A percentile compares a stretch with the other conserved stretches of the same genome.
phyloP scores from a whole-genome alignment of 257 asterid genomes.

The Fraxinus pennsylvanica region DNA sequence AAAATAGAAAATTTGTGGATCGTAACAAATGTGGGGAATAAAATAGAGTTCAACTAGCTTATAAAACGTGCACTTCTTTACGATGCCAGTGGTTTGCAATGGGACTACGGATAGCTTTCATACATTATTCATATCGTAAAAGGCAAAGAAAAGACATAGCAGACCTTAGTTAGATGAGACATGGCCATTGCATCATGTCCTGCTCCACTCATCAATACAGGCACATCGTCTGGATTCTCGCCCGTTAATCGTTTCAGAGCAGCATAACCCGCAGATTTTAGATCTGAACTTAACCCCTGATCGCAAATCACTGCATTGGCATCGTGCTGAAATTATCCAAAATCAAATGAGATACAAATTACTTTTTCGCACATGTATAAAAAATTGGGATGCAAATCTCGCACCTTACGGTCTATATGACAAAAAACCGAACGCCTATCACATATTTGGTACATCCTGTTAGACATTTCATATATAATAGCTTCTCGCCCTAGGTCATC shows the following conservation, averaged over 20 bases:
- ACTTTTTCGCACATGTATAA: constrained; percentile 7
- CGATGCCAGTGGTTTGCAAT: no score
- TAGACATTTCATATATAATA: constrained; percentile 70
- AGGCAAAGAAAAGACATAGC: constrained; percentile 19
- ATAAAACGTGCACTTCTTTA: background rate
- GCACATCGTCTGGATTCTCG: constrained; percentile 59
- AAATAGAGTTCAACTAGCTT: no score
- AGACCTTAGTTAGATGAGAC: constrained; percentile 86
- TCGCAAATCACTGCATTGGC: constrained; percentile 84
- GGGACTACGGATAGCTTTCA: no score
- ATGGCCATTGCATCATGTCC: constrained; percentile 99
- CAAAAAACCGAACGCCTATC: constrained; percentile 79
- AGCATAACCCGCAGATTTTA: constrained; percentile 64
- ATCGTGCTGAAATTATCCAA: constrained; percentile 67
- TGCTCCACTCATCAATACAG: constrained; percentile 95
- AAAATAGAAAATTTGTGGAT: no score
- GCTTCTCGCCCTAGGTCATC: constrained; percentile 92
- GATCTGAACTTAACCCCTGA: constrained; percentile 62
- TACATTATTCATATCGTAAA: no score
- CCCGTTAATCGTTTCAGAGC: constrained; percentile 59
- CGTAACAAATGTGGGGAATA: no score
- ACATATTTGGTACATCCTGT: constrained; percentile 66
- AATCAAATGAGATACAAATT: constrained; percentile 26
- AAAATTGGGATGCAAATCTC: constrained; percentile 21
- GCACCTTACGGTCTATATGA: constrained; percentile 78